Conservation (phyloP, 2,329 filamentous ascomycete genomes). For the Claviceps sp. region DNA sequence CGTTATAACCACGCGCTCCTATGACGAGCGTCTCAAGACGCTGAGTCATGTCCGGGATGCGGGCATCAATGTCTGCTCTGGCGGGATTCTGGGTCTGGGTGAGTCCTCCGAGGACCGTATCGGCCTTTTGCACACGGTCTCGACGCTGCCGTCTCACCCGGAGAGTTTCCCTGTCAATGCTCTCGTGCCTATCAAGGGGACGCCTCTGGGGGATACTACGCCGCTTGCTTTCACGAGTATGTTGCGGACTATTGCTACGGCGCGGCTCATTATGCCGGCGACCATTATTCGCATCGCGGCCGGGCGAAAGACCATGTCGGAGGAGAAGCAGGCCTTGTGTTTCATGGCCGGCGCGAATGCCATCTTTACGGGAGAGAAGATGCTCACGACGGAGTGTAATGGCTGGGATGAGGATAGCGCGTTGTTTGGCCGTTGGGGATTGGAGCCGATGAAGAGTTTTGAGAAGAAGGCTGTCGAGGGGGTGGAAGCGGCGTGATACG, state of each 20-base stretch:
- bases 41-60: slow-evolving; percentile 70
- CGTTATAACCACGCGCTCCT: slow-evolving; percentile 73
- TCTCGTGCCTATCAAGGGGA: slow-evolving; percentile 81
- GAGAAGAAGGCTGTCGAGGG: slow-evolving; percentile 18
- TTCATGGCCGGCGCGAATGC: slow-evolving; percentile 88
- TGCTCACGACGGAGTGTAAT: slow-evolving; percentile 84
- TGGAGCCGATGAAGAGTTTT: slow-evolving; percentile 59
- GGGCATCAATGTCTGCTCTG: slow-evolving; percentile 81
- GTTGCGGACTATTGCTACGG: slow-evolving; percentile 71
- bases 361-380: slow-evolving; percentile 92
- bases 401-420: slow-evolving; percentile 79
- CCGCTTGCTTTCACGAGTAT: slow-evolving; percentile 66
- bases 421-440: slow-evolving; percentile 74
- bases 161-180: slow-evolving; percentile 89
- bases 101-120: slow-evolving; percentile 69
- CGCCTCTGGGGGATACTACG: slow-evolving; percentile 62
- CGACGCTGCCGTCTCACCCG: slow-evolving; percentile 67
- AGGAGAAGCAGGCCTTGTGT: slow-evolving; percentile 80
- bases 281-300: slow-evolving; percentile 83
- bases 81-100: slow-evolving; percentile 75
- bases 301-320: slow-evolving; percentile 68
- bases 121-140: slow-evolving; percentile 69
- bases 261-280: slow-evolving; percentile 66
- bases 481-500: slow-evolving; percentile 6
- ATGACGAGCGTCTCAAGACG: slow-evolving; percentile 76